These are phyloP conservation scores for Termitomyces sp. DNA, from an alignment of 768 basidiomycete species.

Conservation along the genomic window DNA sequence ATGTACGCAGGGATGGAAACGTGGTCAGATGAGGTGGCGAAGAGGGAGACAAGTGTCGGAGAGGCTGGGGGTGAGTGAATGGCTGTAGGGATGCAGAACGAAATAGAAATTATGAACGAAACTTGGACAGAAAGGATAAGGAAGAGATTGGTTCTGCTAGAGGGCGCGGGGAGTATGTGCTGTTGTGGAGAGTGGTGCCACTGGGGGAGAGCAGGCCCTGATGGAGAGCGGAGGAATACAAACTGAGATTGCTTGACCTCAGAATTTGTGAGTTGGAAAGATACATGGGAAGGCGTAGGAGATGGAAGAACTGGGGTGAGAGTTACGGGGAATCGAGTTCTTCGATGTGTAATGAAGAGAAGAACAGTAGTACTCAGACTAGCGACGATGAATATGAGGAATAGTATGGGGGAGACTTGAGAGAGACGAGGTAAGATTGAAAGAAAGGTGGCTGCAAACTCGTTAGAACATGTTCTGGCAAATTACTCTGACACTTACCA, in stretches of 20 bases:
- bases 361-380: constrained; percentile 2
- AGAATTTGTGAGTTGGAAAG: not conserved
- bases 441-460: constrained; percentile 9
- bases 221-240: not conserved
- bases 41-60: not conserved
- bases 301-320: not conserved
- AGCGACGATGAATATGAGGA: constrained; percentile 5
- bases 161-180: not conserved
- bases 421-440: constrained; percentile 6
- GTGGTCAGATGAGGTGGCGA: not conserved
- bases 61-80: not conserved
- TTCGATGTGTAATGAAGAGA: not conserved
- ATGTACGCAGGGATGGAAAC: not conserved
- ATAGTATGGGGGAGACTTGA: constrained; percentile 4
- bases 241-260: not conserved
- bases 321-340: not conserved
- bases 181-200: not conserved
- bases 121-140: constrained; percentile 5
- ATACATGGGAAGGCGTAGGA: not conserved
- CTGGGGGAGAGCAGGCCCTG: not conserved
- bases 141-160: not conserved
- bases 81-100: constrained; percentile 1
- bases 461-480: not conserved
- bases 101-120: not conserved
- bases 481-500: not conserved